Percentiles rank a stretch among this genome's conserved stretches.
These are phyloP conservation scores for Striga asiatica DNA, from an alignment of 257 asterid species.

Conservation along the genomic window DNA sequence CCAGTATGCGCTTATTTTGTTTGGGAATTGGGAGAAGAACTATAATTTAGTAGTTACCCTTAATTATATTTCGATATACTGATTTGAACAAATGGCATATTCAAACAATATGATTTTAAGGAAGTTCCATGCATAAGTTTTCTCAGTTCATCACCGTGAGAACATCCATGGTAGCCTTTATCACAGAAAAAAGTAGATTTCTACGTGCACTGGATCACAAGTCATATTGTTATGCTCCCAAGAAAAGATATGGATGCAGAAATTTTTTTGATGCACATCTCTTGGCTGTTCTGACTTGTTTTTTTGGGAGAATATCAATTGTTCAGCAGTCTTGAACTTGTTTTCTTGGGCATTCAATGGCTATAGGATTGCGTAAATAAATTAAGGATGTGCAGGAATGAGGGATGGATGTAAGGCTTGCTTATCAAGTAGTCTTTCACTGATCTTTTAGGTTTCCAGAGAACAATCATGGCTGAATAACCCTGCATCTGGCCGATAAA, in stretches of 20 bases:
- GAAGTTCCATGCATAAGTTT: not conserved
- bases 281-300: not conserved
- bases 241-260: not conserved
- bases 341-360: not conserved
- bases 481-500: not conserved
- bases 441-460: not conserved
- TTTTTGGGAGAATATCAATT: not conserved
- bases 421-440: not conserved
- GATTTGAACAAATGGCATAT: constrained; percentile 5
- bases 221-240: not conserved
- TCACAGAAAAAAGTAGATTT: constrained; percentile 8
- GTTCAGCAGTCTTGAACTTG: not conserved
- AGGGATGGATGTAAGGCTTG: not conserved
- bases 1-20: not conserved
- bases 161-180: constrained; percentile 5
- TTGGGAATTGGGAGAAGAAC: not conserved
- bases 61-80: not conserved
- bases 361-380: not conserved
- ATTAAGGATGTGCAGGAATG: not conserved
- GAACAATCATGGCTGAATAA: constrained; percentile 3
- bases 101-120: not conserved
- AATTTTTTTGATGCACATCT: not conserved
- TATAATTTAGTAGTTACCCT: not conserved
- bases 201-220: not conserved
- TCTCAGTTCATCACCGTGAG: not conserved